Conservation (phyloP, 164 flowering plant genomes). For the Annona squamosa region DNA sequence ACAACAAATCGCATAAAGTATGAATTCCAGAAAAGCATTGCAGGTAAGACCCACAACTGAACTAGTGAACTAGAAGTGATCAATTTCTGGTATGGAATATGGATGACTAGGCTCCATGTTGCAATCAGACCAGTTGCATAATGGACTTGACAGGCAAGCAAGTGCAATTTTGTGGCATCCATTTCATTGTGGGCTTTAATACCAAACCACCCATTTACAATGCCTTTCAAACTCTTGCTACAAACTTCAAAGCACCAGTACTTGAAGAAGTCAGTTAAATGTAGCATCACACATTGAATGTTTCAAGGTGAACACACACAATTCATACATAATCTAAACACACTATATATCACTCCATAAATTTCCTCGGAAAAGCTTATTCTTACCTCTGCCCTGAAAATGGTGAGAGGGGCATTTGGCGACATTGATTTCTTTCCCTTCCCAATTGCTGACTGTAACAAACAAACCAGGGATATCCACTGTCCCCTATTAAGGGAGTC, state of each 20-base stretch:
- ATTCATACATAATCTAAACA: not conserved
- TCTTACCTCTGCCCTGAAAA: constrained; percentile 82
- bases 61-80: not conserved
- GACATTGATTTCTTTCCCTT: constrained; percentile 64
- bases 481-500: constrained; percentile 96
- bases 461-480: constrained; percentile 96
- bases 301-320: not conserved
- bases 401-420: constrained; percentile 77
- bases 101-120: not conserved
- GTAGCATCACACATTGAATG: too few relatives aligned
- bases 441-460: constrained; percentile 74
- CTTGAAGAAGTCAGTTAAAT: too few relatives aligned
- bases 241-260: too few relatives aligned
- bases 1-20: too few relatives aligned
- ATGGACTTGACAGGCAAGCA: not conserved
- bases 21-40: not conserved
- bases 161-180: not conserved
- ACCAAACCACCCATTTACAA: not conserved
- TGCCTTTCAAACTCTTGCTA: too few relatives aligned
- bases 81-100: not conserved
- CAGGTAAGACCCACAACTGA: not conserved
- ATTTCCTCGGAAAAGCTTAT: not conserved
- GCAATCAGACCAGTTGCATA: not conserved
- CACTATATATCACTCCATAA: not conserved
- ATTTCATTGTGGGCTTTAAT: not conserved